Evolutionary conservation across 306 rosid species (phyloP).

Genomic region (Trichosanthes truncata): DNA sequence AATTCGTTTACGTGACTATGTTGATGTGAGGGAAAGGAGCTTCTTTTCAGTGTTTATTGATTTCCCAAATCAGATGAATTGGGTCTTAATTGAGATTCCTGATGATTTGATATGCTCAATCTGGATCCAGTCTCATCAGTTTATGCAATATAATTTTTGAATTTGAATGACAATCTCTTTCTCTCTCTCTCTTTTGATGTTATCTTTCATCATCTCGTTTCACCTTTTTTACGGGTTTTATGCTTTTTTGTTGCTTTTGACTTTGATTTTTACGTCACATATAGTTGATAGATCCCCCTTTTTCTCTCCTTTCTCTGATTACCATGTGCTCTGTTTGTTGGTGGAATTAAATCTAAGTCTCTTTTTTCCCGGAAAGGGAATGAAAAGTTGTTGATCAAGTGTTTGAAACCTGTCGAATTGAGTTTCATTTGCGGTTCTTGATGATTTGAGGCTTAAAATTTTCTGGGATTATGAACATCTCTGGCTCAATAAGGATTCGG

Average conservation of each 20-base stretch:
- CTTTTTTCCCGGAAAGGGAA: not conserved
- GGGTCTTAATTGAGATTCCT: not conserved
- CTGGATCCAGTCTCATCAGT: not conserved
- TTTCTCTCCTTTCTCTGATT: not conserved
- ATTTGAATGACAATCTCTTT: no score
- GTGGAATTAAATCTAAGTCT: not conserved
- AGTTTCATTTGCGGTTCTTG: not conserved
- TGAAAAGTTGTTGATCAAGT: not conserved
- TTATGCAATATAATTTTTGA: no score
- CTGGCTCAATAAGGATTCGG: not conserved
- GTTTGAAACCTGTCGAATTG: not conserved
- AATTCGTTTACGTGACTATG: not conserved
- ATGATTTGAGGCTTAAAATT: not conserved
- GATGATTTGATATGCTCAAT: not conserved
- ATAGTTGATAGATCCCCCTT: not conserved
- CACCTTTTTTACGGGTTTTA: not conserved
- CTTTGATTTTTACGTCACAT: not conserved
- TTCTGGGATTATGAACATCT: not conserved
- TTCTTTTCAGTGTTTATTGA: not conserved
- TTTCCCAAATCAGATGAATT: not conserved
- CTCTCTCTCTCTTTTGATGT: no score
- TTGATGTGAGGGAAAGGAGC: not conserved
- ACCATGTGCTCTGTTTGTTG: not conserved
- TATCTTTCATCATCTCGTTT: no score
- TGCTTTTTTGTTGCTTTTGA: not conserved